A percentile compares a stretch with the other conserved stretches of the same genome.
These are phyloP conservation scores for Apiotrichum gracile DNA, from an alignment of 1,284 basidiomycete genomes.

Conservation along the genomic window DNA sequence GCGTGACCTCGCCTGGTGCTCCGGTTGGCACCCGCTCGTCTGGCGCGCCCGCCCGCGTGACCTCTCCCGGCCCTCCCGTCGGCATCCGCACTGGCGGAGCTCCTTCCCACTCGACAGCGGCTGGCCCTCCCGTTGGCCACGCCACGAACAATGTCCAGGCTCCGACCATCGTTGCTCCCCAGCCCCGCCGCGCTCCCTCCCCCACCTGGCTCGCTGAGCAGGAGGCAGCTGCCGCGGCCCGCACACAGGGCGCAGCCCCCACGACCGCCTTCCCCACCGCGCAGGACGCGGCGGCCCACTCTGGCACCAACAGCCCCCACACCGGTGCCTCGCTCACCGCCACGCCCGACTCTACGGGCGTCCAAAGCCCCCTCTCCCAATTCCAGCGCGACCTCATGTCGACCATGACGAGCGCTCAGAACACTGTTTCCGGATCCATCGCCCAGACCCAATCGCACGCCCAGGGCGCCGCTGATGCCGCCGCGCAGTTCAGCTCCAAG, in stretches of 20 bases:
- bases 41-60: background rate
- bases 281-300: background rate
- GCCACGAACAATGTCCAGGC: background rate
- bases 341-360: background rate
- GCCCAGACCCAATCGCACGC: background rate
- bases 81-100: background rate
- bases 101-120: background rate
- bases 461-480: background rate
- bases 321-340: background rate
- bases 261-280: background rate
- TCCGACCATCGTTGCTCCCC: background rate
- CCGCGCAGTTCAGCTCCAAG: background rate
- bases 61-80: background rate
- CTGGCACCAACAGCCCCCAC: background rate
- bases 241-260: background rate
- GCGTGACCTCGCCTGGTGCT: background rate
- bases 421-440: background rate
- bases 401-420: background rate
- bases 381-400: background rate
- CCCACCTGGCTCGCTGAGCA: conserved; percentile 1
- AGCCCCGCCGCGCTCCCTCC: background rate
- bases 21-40: background rate
- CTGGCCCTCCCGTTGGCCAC: background rate
- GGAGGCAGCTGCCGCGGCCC: background rate
- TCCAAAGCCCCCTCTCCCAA: background rate